phyloP scores from a whole-genome alignment of 2,329 filamentous ascomycete species.

The Trichoderma afroharzianum region DNA sequence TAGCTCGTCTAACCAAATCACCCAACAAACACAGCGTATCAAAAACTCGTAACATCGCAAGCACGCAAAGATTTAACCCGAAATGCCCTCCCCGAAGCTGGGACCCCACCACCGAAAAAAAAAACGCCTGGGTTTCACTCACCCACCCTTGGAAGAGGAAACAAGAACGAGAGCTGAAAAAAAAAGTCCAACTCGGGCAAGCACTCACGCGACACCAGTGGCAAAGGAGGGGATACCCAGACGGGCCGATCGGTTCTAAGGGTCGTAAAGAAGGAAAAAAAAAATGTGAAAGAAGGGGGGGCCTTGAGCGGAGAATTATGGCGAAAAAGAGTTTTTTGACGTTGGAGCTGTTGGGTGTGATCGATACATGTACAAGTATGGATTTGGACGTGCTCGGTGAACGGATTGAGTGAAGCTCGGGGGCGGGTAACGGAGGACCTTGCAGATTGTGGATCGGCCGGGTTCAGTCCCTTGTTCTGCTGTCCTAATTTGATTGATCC shows the following conservation, averaged over 20 bases:
- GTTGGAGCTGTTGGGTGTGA: neutral
- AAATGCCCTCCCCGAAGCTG: neutral
- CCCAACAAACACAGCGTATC: neutral
- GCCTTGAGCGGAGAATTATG: neutral
- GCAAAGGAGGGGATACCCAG: neutral
- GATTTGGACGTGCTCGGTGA: constrained; percentile 3
- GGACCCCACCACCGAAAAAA: neutral
- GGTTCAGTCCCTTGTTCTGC: neutral
- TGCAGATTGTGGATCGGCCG: constrained; percentile 1
- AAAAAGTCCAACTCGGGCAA: constrained; percentile 1
- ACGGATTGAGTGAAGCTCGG: constrained; percentile 2
- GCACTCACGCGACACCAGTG: constrained; percentile 11
- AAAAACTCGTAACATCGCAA: neutral
- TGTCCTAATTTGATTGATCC: neutral
- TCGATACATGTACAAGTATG: no score
- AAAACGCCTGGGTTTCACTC: neutral
- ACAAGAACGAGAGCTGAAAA: neutral
- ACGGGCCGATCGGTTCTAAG: constrained; percentile 1
- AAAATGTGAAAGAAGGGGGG: neutral
- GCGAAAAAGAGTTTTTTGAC: neutral
- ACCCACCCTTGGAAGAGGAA: neutral
- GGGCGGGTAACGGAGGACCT: neutral
- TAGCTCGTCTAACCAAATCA: neutral
- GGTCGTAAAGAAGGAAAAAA: neutral
- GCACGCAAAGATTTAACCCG: neutral